Evolutionary conservation across 2,329 filamentous ascomycete species (phyloP).

Genomic region (Dactylellina haptotyla): DNA sequence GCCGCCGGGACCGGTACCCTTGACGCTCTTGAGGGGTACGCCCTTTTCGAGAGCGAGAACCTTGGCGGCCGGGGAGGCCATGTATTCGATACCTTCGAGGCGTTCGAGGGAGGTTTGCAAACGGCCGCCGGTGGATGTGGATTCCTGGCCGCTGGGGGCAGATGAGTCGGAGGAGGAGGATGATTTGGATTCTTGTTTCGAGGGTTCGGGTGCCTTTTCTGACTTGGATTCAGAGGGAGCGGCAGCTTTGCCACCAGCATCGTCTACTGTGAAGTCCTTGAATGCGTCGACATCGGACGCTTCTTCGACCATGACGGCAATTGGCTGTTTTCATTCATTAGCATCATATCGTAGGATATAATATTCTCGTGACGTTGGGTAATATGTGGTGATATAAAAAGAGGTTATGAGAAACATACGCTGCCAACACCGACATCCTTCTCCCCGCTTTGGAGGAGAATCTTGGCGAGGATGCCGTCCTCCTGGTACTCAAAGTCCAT

Average conservation of each 20-base stretch:
- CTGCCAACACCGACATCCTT: constrained; percentile 95
- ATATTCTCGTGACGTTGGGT: not conserved
- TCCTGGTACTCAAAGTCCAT: constrained; percentile 99
- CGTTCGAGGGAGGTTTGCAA: constrained; percentile 87
- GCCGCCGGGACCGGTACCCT: constrained; percentile 86
- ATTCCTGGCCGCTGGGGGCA: constrained; percentile 62
- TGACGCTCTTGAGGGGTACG: constrained; percentile 78
- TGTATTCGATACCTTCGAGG: constrained; percentile 67
- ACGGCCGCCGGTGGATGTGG: constrained; percentile 69
- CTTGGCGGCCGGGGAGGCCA: constrained; percentile 77
- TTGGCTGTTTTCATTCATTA: constrained; percentile 72
- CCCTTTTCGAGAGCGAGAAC: constrained; percentile 86
- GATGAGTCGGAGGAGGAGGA: too few relatives aligned
- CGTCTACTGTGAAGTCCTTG: constrained; percentile 84
- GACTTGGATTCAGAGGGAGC: constrained; percentile 68
- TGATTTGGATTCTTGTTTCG: constrained; percentile 68
- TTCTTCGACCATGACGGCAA: constrained; percentile 93
- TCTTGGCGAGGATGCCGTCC: constrained; percentile 92
- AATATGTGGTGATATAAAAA: not conserved
- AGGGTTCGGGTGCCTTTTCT: constrained; percentile 70
- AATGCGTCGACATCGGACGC: constrained; percentile 87
- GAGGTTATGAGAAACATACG: constrained; percentile 78
- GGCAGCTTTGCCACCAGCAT: constrained; percentile 77
- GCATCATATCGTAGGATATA: constrained; percentile 33
- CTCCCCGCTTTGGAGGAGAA: constrained; percentile 88